A percentile compares a stretch with the other conserved stretches of the same genome.
phyloP scores from a whole-genome alignment of 495 filamentous ascomycete genomes.

The Penicillium crystallinum region DNA sequence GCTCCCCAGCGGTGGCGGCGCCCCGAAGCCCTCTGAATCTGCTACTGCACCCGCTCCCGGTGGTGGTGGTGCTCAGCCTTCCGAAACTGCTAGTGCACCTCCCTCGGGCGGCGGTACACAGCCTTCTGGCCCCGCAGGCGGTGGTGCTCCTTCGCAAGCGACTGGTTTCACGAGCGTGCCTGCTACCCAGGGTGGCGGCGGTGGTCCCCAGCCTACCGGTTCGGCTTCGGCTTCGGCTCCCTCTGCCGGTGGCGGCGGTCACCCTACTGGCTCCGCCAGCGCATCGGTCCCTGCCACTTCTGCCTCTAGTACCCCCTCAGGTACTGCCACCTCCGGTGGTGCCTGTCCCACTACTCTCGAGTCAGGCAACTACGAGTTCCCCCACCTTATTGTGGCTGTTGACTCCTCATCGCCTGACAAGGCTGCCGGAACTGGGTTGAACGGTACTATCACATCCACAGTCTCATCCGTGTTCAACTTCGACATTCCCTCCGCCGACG shows the following conservation, averaged over 20 bases:
- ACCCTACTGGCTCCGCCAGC: conserved; percentile 6
- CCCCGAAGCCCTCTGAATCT: neutral
- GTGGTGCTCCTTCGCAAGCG: neutral
- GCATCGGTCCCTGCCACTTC: conserved; percentile 8
- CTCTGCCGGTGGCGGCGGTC: neutral
- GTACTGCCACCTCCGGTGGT: conserved; percentile 14
- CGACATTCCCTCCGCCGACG: conserved; percentile 51
- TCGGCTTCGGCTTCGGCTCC: neutral
- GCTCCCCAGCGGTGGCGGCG: neutral
- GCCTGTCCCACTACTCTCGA: conserved; percentile 48
- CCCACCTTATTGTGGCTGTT: conserved; percentile 63
- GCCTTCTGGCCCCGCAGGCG: neutral
- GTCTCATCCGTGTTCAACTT: conserved; percentile 66
- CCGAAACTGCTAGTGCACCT: neutral
- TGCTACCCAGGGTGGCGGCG: neutral
- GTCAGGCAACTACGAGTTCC: conserved; percentile 51
- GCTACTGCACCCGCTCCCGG: conserved; percentile 3
- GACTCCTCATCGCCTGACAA: conserved; percentile 49
- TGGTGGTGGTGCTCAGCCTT: conserved; percentile 1
- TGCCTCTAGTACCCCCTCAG: conserved; percentile 4
- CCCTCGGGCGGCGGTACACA: too few species aligned
- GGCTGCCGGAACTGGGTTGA: conserved; percentile 48
- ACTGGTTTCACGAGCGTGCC: neutral
- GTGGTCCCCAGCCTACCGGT: neutral
- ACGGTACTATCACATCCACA: conserved; percentile 49